These are phyloP conservation scores for Vicia sativa DNA, from an alignment of 306 rosid species.

Conservation along the genomic window DNA sequence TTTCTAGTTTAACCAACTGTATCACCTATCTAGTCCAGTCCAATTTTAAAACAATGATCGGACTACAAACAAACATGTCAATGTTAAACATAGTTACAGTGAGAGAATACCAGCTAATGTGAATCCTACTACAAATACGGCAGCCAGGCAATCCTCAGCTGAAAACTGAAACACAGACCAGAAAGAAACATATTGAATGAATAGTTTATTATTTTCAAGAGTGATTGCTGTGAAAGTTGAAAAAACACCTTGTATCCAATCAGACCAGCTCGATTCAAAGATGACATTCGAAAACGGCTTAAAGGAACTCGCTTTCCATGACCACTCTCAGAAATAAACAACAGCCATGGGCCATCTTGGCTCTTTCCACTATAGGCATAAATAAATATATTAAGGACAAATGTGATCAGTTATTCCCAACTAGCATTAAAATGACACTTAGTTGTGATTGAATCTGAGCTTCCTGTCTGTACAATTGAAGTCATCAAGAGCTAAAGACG, in stretches of 20 bases:
- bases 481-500: constrained; percentile 17
- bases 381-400: constrained; percentile 28
- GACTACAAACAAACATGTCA: constrained; percentile 1
- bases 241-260: constrained; percentile 87
- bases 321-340: constrained; percentile 95
- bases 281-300: constrained; percentile 68
- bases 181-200: constrained; percentile 16
- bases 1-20: neutral
- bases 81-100: constrained; percentile 1
- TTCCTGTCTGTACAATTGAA: neutral
- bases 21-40: neutral
- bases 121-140: constrained; percentile 94
- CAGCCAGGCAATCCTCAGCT: constrained; percentile 79
- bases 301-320: constrained; percentile 94
- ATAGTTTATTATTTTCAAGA: constrained; percentile 3
- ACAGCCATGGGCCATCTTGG: constrained; percentile 83
- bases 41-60: neutral
- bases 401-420: constrained; percentile 8
- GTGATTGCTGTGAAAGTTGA: neutral
- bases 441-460: constrained; percentile 10
- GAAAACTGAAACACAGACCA: constrained; percentile 58
- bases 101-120: constrained; percentile 67
- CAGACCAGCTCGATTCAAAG: constrained; percentile 87
- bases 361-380: constrained; percentile 50
- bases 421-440: constrained; percentile 24